A percentile compares a stretch with the other conserved stretches of the same genome.
Conservation (phyloP, 345 rosid species). For the Turnera subulata region DNA sequence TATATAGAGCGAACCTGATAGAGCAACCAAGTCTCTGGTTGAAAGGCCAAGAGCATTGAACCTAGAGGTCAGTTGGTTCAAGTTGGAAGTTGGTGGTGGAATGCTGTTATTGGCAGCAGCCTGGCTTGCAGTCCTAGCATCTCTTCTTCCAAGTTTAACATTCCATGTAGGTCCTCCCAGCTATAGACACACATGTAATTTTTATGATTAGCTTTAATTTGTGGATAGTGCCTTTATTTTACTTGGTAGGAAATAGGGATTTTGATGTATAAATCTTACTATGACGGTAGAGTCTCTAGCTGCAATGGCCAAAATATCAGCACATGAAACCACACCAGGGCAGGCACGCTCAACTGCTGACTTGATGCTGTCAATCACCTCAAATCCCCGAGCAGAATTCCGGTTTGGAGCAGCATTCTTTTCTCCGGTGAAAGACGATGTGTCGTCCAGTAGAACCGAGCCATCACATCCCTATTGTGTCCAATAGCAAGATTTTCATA, state of each 20-base stretch:
- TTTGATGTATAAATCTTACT: not conserved
- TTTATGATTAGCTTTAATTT: not conserved
- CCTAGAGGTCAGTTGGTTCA: constrained; percentile 49
- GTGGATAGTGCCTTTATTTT: no score
- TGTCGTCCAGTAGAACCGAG: constrained; percentile 73
- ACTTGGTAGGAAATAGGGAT: no score
- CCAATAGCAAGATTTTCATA: no score
- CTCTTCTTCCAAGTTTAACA: constrained; percentile 89
- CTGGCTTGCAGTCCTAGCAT: constrained; percentile 69
- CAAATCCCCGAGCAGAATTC: constrained; percentile 69
- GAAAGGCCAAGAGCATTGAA: constrained; percentile 69
- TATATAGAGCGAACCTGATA: constrained; percentile 56
- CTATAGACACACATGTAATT: constrained; percentile 29
- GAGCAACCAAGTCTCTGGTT: constrained; percentile 70
- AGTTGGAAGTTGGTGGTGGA: constrained; percentile 60
- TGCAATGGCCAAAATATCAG: constrained; percentile 69
- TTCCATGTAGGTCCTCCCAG: constrained; percentile 81
- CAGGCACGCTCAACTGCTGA: constrained; percentile 70
- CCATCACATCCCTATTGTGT: constrained; percentile 93
- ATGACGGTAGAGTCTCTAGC: constrained; percentile 58
- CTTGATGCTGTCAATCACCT: constrained; percentile 66
- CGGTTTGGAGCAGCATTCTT: constrained; percentile 63
- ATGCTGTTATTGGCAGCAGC: constrained; percentile 69
- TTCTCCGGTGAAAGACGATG: constrained; percentile 73
- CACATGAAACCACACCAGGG: constrained; percentile 83